A percentile compares a stretch with the other conserved stretches of the same genome.
Evolutionary conservation across 2,329 filamentous ascomycete genomes (phyloP).

Genomic region (Beauveria pseudobassiana): DNA sequence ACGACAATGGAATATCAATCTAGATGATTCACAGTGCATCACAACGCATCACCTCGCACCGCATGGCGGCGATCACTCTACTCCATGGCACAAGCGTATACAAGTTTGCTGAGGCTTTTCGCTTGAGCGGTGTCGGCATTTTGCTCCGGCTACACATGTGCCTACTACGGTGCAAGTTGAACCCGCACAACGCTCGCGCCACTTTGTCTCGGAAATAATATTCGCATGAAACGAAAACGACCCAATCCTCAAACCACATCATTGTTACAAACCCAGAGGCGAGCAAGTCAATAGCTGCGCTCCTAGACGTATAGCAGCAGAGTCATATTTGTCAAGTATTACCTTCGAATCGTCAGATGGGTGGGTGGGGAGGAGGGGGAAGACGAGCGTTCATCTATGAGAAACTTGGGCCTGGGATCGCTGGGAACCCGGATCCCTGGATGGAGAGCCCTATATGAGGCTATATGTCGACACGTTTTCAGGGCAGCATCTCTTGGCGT

Average conservation of each 20-base stretch:
- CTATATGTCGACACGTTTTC: neutral
- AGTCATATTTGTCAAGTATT: too few species aligned
- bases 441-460: neutral
- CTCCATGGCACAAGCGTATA: neutral
- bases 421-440: neutral
- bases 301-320: too few species aligned
- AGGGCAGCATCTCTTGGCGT: neutral
- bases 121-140: neutral
- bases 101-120: neutral
- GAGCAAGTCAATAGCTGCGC: too few species aligned
- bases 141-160: neutral
- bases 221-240: neutral
- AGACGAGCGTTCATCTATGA: neutral
- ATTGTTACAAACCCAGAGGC: neutral
- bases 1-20: neutral
- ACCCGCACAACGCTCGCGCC: too few species aligned
- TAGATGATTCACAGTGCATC: neutral
- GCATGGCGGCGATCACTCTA: neutral
- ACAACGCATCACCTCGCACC: neutral
- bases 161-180: too few species aligned
- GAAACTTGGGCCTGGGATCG: neutral
- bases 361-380: neutral
- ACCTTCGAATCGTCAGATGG: neutral
- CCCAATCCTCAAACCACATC: neutral
- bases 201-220: too few species aligned